phyloP scores from a whole-genome alignment of 208 protist species.

The Lotmaria passim region DNA sequence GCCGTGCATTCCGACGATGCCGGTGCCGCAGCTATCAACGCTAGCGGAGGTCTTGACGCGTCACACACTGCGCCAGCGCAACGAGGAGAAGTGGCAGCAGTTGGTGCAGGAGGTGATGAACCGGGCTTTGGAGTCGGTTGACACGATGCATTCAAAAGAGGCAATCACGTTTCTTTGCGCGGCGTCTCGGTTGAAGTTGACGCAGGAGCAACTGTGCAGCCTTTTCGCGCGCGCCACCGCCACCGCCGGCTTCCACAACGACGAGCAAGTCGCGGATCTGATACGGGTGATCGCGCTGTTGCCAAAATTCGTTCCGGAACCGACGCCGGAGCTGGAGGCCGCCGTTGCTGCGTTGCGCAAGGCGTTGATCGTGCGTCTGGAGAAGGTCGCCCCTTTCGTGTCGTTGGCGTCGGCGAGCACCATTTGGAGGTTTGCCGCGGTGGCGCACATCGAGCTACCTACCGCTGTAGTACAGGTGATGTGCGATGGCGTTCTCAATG shows the following conservation, averaged over 20 bases:
- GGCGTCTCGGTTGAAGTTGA: conserved; percentile 39
- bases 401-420: conserved; percentile 19
- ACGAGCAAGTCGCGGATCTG: conserved; percentile 66
- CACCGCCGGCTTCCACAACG: conserved; percentile 68
- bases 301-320: conserved; percentile 16
- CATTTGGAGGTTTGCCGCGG: conserved; percentile 44
- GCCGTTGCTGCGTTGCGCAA: conserved; percentile 41
- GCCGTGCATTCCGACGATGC: conserved; percentile 66
- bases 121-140: conserved; percentile 42
- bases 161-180: conserved; percentile 59
- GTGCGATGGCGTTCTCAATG: conserved; percentile 31
- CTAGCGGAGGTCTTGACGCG: conserved; percentile 52
- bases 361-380: conserved; percentile 55
- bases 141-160: conserved; percentile 78
- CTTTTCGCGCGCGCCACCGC: conserved; percentile 60
- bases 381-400: conserved; percentile 54
- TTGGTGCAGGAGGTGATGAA: conserved; percentile 42
- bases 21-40: conserved; percentile 74
- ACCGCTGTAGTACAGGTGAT: conserved; percentile 37
- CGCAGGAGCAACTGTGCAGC: conserved; percentile 45
- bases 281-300: conserved; percentile 42
- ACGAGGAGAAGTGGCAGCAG: conserved; percentile 47
- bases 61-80: conserved; percentile 35
- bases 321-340: conserved; percentile 36
- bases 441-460: conserved; percentile 45